Base-by-base conservation (phyloP, 2,329 filamentous ascomycete genomes). In the Sordariomycetes sp. region DNA sequence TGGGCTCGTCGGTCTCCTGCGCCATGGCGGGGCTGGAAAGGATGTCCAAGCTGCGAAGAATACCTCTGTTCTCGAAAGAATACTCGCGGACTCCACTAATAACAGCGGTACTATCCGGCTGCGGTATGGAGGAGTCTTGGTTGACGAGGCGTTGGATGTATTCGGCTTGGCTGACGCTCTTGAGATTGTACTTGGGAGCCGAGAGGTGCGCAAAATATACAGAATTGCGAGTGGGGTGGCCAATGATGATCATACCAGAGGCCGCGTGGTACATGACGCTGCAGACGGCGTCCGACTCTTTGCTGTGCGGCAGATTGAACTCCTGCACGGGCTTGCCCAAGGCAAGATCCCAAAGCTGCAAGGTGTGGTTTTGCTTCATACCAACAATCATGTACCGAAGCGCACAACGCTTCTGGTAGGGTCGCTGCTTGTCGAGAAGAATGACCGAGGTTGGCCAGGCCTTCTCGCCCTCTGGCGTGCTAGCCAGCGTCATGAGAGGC, bases 291-390 rank as follows among this genome's bases (percentile, higher is more conserved):
- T 95, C 90, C 4, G 86, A 93, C 55, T 96, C 90, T 53, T 92
- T 94, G 62, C 85, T 85, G 54, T 98, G 90, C 1, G 92, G 92
- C 37, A 98, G 78, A 55, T 94, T 92, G 56, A 98, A 81, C 63
- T 98, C 92, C 57, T 98, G 90, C 24, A 98, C 92, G 20, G 88
- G 86, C 62, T 95, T 95, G 45, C 83, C 84, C 21, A 98, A 79
- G 27, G 85, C 87, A 51, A 98, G 79, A 66, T 98, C 92, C 93
- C 92, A 98, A 29, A 98, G 76, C 67, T 98, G 93, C 41, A 98
- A 76, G 36, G 90, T 93, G 63, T 98, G 92, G 60, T 98, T 98
- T 59, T 98, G 92, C 66, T 96, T 95, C 76, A 96, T 86, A 49
- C 92, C 92, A 42, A 98, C 86, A 54, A 98, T 81, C 66, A 98